These are phyloP conservation scores for slime mould (Dictyostelium discoideum) DNA, from an alignment of 78 protist genomes.

Conservation along the genomic window DNA sequence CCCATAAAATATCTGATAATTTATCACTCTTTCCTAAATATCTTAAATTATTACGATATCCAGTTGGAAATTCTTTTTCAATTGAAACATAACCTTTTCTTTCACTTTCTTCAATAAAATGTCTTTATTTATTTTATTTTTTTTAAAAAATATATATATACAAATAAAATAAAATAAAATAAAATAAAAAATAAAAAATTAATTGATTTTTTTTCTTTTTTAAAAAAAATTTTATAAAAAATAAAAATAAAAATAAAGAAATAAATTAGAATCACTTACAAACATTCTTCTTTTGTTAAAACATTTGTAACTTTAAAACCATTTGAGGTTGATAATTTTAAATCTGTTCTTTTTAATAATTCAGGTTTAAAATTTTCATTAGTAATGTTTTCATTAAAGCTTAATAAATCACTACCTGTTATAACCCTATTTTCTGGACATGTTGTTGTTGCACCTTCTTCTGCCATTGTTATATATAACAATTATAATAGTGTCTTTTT, in stretches of 20 bases:
- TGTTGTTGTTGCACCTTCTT: neutral
- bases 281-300: conserved; percentile 55
- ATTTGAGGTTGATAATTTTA: conserved; percentile 26
- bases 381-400: neutral
- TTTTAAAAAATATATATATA: neutral
- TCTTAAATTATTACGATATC: conserved; percentile 60
- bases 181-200: neutral
- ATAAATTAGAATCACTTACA: conserved; percentile 1
- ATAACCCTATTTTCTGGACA: conserved; percentile 13
- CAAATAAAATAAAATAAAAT: neutral
- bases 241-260: neutral
- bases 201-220: no score
- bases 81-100: conserved; percentile 46
- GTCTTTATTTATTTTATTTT: neutral
- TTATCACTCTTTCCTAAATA: conserved; percentile 40
- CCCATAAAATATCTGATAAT: conserved; percentile 52
- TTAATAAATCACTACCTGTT: conserved; percentile 12
- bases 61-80: conserved; percentile 64
- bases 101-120: conserved; percentile 38
- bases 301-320: conserved; percentile 49
- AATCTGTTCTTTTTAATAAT: conserved; percentile 2
- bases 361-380: neutral
- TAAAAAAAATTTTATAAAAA: neutral
- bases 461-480: neutral
- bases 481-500: neutral